A percentile compares a stretch with the other conserved stretches of the same genome.
Conservation (phyloP, 345 rosid species). For the Bretschneidera sinensis region DNA sequence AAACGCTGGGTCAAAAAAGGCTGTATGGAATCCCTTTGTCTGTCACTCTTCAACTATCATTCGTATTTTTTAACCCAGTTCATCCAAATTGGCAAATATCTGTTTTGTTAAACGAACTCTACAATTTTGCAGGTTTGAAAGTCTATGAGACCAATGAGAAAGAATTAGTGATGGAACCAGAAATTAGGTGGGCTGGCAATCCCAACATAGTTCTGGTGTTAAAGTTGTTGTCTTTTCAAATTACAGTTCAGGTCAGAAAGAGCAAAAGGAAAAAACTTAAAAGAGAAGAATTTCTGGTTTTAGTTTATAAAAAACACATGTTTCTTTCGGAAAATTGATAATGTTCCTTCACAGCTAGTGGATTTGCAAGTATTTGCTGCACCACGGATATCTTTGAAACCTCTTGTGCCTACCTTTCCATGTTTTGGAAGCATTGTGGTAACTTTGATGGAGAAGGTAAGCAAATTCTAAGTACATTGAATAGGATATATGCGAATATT, state of each 20-base stretch:
- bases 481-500: background rate
- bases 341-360: constrained; percentile 42
- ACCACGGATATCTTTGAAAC: constrained; percentile 60
- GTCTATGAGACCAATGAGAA: constrained; percentile 64
- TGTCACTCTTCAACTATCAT: background rate
- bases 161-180: constrained; percentile 68
- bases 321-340: background rate
- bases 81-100: background rate
- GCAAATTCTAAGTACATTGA: background rate
- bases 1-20: background rate
- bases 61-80: too few species aligned
- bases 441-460: constrained; percentile 69
- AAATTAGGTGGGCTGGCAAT: constrained; percentile 75
- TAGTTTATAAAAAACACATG: too few species aligned
- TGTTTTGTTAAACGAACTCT: background rate
- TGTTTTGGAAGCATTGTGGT: constrained; percentile 56
- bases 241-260: constrained; percentile 60
- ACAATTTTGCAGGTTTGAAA: constrained; percentile 47
- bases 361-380: constrained; percentile 50
- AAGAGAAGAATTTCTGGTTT: constrained; percentile 2
- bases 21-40: background rate
- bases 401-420: constrained; percentile 75
- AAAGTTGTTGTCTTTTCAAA: constrained; percentile 39
- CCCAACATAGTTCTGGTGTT: constrained; percentile 61
- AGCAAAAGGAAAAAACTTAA: constrained; percentile 1